phyloP scores from a whole-genome alignment of 768 basidiomycete species.

The Russula abietina region DNA sequence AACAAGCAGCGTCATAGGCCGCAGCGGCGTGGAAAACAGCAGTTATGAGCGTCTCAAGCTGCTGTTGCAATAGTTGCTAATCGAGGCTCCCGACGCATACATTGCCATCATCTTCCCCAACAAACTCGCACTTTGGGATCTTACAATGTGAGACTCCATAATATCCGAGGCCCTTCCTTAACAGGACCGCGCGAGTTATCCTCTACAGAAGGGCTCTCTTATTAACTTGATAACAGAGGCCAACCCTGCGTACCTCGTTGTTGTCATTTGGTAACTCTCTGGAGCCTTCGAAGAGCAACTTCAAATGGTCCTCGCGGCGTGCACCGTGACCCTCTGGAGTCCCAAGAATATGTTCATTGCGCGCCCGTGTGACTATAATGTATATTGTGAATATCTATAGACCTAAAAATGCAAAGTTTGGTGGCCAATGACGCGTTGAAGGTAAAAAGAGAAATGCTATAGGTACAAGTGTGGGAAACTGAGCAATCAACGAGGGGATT shows the following conservation, averaged over 20 bases:
- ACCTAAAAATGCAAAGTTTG: conserved; percentile 13
- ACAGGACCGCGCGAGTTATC: not conserved
- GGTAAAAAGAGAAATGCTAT: conserved; percentile 2
- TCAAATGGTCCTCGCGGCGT: not conserved
- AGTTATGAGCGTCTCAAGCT: not conserved
- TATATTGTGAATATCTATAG: conserved; percentile 21
- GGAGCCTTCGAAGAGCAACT: not conserved
- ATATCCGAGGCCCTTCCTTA: not conserved
- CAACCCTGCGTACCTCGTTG: conserved; percentile 4
- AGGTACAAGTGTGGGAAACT: conserved; percentile 9
- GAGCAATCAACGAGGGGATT: not conserved
- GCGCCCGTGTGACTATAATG: conserved; percentile 19
- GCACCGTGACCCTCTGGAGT: not conserved
- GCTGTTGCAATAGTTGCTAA: not conserved
- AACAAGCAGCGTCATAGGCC: conserved; percentile 8
- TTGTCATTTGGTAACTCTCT: not conserved
- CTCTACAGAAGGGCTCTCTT: conserved; percentile 1
- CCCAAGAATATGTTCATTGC: conserved; percentile 8
- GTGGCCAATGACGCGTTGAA: conserved; percentile 12
- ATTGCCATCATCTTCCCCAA: not conserved
- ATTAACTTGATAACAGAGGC: not conserved
- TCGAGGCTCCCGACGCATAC: not conserved
- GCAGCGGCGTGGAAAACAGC: conserved; percentile 26
- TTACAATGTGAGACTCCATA: not conserved
- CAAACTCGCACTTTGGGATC: not conserved